These are phyloP conservation scores for Takashimella koratensis DNA, from an alignment of 1,284 basidiomycete species.

Conservation along the genomic window DNA sequence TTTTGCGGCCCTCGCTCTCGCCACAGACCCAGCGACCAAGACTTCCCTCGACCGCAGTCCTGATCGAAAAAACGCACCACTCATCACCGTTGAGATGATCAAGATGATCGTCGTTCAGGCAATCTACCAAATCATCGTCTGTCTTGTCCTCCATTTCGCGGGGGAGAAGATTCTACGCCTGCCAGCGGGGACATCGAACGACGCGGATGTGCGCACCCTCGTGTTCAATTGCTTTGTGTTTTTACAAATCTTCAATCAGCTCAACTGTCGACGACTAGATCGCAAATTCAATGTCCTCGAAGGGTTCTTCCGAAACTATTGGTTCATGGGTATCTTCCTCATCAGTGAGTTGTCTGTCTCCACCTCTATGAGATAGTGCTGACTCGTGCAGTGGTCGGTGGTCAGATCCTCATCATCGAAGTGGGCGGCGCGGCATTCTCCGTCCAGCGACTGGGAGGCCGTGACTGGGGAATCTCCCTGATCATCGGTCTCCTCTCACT, in stretches of 20 bases:
- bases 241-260: slow-evolving; percentile 88
- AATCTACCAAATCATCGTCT: slow-evolving; percentile 77
- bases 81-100: slow-evolving; percentile 88
- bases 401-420: slow-evolving; percentile 86
- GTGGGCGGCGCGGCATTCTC: slow-evolving; percentile 89
- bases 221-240: slow-evolving; percentile 98
- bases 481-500: slow-evolving; percentile 76
- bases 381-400: slow-evolving; percentile 64
- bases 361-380: neutral
- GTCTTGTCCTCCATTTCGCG: slow-evolving; percentile 84
- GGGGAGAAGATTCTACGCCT: slow-evolving; percentile 69
- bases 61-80: slow-evolving; percentile 77
- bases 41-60: slow-evolving; percentile 82
- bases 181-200: slow-evolving; percentile 30
- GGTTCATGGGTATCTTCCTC: slow-evolving; percentile 80
- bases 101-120: slow-evolving; percentile 94
- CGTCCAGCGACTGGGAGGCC: slow-evolving; percentile 71
- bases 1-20: slow-evolving; percentile 92
- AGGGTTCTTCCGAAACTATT: slow-evolving; percentile 73
- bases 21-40: slow-evolving; percentile 88
- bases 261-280: slow-evolving; percentile 87
- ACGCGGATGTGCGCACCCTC: slow-evolving; percentile 69
- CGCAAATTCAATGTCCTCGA: slow-evolving; percentile 84
- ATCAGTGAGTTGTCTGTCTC: slow-evolving; percentile 49
- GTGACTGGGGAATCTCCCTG: slow-evolving; percentile 91